Conservation (phyloP, 495 filamentous ascomycete species). For the Polyplosphaeria fusca region DNA sequence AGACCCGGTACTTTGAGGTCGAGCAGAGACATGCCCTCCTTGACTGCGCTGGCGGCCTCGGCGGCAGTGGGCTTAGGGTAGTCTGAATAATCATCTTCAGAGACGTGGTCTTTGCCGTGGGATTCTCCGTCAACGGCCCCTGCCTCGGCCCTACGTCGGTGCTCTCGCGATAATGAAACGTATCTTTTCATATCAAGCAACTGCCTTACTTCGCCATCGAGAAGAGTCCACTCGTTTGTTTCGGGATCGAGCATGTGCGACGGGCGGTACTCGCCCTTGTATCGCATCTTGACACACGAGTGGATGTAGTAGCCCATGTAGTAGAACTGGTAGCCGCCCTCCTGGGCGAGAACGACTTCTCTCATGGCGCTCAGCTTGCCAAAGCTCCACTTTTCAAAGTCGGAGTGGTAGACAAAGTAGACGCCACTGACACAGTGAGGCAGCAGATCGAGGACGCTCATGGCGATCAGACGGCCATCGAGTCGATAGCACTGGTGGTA, state of each 20-base stretch:
- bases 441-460: slow-evolving; percentile 84
- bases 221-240: slow-evolving; percentile 66
- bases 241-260: slow-evolving; percentile 82
- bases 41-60: slow-evolving; percentile 33
- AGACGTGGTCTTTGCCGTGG: background rate
- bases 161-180: slow-evolving; percentile 61
- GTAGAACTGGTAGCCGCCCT: slow-evolving; percentile 70
- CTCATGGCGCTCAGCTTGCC: slow-evolving; percentile 86
- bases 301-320: slow-evolving; percentile 80
- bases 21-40: slow-evolving; percentile 57
- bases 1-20: slow-evolving; percentile 72
- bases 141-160: slow-evolving; percentile 13
- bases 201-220: slow-evolving; percentile 63
- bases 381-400: slow-evolving; percentile 72
- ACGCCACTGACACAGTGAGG: slow-evolving; percentile 87
- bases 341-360: slow-evolving; percentile 75
- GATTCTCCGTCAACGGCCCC: background rate
- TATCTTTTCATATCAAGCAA: slow-evolving; percentile 66
- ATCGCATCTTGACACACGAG: slow-evolving; percentile 73
- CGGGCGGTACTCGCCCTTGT: slow-evolving; percentile 84
- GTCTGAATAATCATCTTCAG: slow-evolving; percentile 35
- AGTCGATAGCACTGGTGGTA: slow-evolving; percentile 94
- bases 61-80: slow-evolving; percentile 12
- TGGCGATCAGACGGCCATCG: slow-evolving; percentile 81
- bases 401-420: slow-evolving; percentile 88